A percentile compares a stretch with the other conserved stretches of the same genome.
These are phyloP conservation scores for Zygosaccharomyces bailii DNA, from an alignment of 805 yeast genomes.

Conservation along the genomic window DNA sequence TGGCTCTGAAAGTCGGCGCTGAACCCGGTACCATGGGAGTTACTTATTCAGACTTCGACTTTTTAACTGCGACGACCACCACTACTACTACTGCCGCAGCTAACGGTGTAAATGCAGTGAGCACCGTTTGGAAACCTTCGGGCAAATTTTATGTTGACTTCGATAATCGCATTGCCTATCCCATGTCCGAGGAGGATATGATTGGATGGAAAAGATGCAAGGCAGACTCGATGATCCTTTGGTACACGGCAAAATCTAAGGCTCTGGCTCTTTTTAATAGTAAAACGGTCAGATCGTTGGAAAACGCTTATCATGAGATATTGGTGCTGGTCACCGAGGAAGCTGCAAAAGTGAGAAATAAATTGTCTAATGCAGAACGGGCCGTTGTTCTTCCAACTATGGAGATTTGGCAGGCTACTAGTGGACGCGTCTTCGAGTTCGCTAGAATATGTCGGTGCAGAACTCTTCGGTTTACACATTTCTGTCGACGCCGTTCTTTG, in stretches of 20 bases:
- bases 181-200: slow-evolving; percentile 15
- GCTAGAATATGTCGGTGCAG: too few relatives aligned
- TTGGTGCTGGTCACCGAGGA: slow-evolving; percentile 8
- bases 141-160: slow-evolving; percentile 29
- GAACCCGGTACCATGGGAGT: slow-evolving; percentile 7
- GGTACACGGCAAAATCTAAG: slow-evolving; percentile 17
- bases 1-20: too few relatives aligned
- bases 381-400: too few relatives aligned
- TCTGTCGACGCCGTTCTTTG: background rate
- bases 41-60: slow-evolving; percentile 13
- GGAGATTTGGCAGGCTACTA: too few relatives aligned
- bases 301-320: background rate
- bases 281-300: slow-evolving; percentile 1
- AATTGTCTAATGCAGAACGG: background rate
- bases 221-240: slow-evolving; percentile 14
- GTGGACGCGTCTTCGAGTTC: too few relatives aligned
- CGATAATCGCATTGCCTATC: slow-evolving; percentile 23
- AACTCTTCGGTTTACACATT: too few relatives aligned
- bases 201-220: slow-evolving; percentile 15
- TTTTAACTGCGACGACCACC: background rate
- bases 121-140: slow-evolving; percentile 17
- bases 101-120: background rate
- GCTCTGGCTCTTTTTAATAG: slow-evolving; percentile 2
- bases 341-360: background rate
- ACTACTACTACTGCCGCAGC: background rate